These are phyloP conservation scores for Ceratobasidium sp. DNA, from an alignment of 1,284 basidiomycete genomes.

Conservation along the genomic window DNA sequence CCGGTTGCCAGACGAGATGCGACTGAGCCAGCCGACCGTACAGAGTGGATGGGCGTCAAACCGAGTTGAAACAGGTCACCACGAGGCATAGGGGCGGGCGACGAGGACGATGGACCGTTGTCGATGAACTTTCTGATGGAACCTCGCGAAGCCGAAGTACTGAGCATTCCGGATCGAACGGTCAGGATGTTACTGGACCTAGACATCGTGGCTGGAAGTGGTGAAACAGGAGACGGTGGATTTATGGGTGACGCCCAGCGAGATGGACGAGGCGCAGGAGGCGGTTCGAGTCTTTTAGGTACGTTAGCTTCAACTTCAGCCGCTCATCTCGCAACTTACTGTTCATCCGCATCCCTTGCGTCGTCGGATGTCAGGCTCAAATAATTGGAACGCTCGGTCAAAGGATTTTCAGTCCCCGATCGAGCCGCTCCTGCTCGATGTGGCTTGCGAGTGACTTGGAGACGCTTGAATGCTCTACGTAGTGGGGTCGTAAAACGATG, in stretches of 20 bases:
- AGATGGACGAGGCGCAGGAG: conserved; percentile 44
- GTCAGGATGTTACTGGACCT: conserved; percentile 29
- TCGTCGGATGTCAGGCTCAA: neutral
- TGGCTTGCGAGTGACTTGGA: conserved; percentile 22
- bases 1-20: neutral
- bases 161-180: neutral
- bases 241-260: conserved; percentile 44
- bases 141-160: neutral
- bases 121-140: neutral
- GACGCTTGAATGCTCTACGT: conserved; percentile 35
- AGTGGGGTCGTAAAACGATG: conserved; percentile 32
- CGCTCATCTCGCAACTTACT: conserved; percentile 1
- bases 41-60: conserved; percentile 30
- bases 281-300: conserved; percentile 25
- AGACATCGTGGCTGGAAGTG: conserved; percentile 16
- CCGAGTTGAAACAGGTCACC: conserved; percentile 30
- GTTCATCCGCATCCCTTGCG: neutral
- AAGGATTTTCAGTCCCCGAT: neutral
- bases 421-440: neutral
- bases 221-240: conserved; percentile 16
- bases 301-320: neutral
- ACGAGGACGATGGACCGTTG: conserved; percentile 5
- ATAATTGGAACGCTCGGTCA: conserved; percentile 14
- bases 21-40: neutral
- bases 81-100: conserved; percentile 17